A percentile compares a stretch with the other conserved stretches of the same genome.
These are phyloP conservation scores for Fistulifera solaris DNA, from an alignment of 108 stramenopile species.

Conservation along the genomic window DNA sequence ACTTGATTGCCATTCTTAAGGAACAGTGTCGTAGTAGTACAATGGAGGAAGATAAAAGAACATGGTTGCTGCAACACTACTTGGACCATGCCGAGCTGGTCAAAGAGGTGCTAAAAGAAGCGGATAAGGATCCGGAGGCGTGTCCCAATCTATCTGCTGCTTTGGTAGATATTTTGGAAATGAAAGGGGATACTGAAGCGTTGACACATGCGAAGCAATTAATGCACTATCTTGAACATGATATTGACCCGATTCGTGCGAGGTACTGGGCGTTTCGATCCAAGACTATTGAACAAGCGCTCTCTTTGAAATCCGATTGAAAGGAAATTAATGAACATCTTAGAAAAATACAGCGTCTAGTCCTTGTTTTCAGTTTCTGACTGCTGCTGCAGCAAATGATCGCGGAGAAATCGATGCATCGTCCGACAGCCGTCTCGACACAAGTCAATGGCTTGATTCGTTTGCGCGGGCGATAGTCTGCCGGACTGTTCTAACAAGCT, in stretches of 20 bases:
- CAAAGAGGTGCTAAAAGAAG: conserved; percentile 8
- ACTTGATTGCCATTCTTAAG: conserved; percentile 57
- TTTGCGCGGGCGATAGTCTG: conserved; percentile 27
- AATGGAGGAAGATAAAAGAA: not conserved
- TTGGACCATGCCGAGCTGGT: conserved; percentile 12
- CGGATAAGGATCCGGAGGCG: conserved; percentile 20
- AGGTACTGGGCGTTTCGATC: conserved; percentile 70
- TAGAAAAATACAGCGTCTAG: not conserved
- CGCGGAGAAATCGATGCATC: conserved; percentile 66
- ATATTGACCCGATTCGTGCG: conserved; percentile 51
- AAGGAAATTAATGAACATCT: not conserved
- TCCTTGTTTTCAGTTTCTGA: not conserved
- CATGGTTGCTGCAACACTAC: conserved; percentile 9
- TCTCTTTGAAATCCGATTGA: not conserved
- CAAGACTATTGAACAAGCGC: conserved; percentile 13
- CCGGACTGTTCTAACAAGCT: conserved; percentile 73
- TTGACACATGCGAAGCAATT: conserved; percentile 35
- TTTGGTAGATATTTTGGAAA: conserved; percentile 62
- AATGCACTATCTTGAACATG: conserved; percentile 12
- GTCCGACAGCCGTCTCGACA: conserved; percentile 73
- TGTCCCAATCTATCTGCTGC: conserved; percentile 51
- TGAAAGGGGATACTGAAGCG: conserved; percentile 26
- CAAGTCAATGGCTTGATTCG: conserved; percentile 55
- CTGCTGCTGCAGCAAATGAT: conserved; percentile 27
- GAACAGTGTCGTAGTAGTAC: conserved; percentile 37